Evolutionary conservation across 306 rosid genomes (phyloP), one percentile per base, ranked within the genome.

Genomic region (Citrullus colocynthis): DNA sequence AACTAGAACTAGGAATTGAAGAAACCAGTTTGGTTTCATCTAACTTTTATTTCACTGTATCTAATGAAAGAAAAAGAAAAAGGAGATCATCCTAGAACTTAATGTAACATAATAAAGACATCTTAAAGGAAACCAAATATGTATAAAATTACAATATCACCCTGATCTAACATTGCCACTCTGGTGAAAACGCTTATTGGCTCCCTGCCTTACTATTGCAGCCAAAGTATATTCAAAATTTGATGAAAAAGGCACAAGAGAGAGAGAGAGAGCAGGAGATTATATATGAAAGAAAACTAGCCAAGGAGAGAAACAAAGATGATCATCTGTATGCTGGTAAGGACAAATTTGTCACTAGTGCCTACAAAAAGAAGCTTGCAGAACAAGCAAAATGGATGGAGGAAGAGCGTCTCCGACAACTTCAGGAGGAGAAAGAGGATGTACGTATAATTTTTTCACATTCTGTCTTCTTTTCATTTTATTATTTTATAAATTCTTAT

Each of bases 231-330:
- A 88, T 95, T 69, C 80, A 81, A 67, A 83, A 80, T 83, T 83
- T 95, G 66, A 84, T 88, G 18, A 84, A 81, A 61, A 92, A 90
- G 66, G 92, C 89, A 21, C 80, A 89, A 86, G 88, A 88, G 63
- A 84, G 91, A 62, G 89, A 90, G 82, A 87, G 86, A 78, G 84
- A 88, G 78, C 90, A 87, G 5, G 97, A 89, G 74, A 83, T 92
- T 75, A 91, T 88, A 51, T 92, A 88, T 82, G 97, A 92, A 87
- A 89, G 89, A 78, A 95, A 92, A 84, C 80, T 95, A 59, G 96
- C 90, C 7, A 90, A 90, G 80, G 97, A 95, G 85, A 87, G 97
- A 84, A 92, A 86, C 89, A 78, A 89, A 86, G 97, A 95, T 36
- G 96, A 95, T 72, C 97, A 92, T 79, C 89, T 92, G 56, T 92